These are phyloP conservation scores for Blastocystis sp. DNA, from an alignment of 352 stramenopile species.

Conservation along the genomic window DNA sequence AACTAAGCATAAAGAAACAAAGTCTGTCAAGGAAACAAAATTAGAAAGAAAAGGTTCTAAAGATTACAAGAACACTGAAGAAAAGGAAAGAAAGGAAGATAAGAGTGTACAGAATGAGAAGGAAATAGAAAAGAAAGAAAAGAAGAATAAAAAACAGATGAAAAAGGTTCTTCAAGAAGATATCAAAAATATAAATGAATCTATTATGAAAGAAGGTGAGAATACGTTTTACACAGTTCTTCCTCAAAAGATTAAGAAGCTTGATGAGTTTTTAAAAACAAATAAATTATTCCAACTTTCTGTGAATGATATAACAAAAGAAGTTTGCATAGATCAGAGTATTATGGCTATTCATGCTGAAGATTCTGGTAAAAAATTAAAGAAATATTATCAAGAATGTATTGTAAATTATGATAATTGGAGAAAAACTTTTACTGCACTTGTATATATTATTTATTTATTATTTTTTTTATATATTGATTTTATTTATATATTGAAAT, in stretches of 20 bases:
- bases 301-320: constrained; percentile 2
- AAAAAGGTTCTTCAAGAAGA: constrained; percentile 1
- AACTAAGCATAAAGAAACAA: too few relatives aligned
- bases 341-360: constrained; percentile 25
- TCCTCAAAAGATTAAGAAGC: constrained; percentile 21
- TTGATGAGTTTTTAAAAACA: constrained; percentile 24
- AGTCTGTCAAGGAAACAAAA: too few relatives aligned
- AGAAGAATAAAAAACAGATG: neutral
- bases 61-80: too few relatives aligned
- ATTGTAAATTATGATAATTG: constrained; percentile 16
- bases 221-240: constrained; percentile 14
- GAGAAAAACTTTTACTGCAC: too few relatives aligned
- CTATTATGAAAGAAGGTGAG: constrained; percentile 24
- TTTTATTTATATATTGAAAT: too few relatives aligned
- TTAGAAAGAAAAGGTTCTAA: too few relatives aligned
- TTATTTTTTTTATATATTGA: too few relatives aligned
- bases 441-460: too few relatives aligned
- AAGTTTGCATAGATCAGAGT: constrained; percentile 20
- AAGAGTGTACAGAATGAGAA: too few relatives aligned
- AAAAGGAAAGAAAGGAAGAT: too few relatives aligned
- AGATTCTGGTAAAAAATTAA: constrained; percentile 15
- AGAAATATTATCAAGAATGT: constrained; percentile 5
- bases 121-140: neutral
- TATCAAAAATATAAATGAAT: constrained; percentile 28
- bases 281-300: constrained; percentile 19